A percentile compares a stretch with the other conserved stretches of the same genome.
Conservation (phyloP, 2,329 filamentous ascomycete species). For the Endoconidiophora polonica region DNA sequence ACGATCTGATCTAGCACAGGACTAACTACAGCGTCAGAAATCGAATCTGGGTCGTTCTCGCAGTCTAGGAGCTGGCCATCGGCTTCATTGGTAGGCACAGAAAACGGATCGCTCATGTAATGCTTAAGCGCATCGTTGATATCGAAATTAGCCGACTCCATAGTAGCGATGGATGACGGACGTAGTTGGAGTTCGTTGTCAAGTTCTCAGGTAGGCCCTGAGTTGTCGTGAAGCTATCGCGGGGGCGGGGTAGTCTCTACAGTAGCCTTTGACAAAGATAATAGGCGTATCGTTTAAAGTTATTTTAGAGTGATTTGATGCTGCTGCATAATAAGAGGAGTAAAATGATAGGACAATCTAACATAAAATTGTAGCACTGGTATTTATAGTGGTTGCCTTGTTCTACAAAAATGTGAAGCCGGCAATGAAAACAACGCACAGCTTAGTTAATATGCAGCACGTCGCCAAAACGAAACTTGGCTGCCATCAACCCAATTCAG, state of each 20-base stretch:
- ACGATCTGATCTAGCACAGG: slow-evolving; percentile 79
- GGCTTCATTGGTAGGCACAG: slow-evolving; percentile 73
- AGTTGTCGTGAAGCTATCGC: not conserved
- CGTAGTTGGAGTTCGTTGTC: not conserved
- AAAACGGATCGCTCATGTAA: slow-evolving; percentile 83
- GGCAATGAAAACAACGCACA: not conserved
- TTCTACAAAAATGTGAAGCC: not conserved
- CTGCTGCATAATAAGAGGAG: not conserved
- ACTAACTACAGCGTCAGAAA: slow-evolving; percentile 67
- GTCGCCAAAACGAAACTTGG: not conserved
- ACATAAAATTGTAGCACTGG: too few relatives aligned
- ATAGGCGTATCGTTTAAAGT: not conserved
- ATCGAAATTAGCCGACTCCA: slow-evolving; percentile 74
- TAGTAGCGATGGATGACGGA: slow-evolving; percentile 22
- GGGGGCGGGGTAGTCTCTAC: slow-evolving; percentile 5
- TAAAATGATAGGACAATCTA: not conserved
- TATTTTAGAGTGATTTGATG: too few relatives aligned
- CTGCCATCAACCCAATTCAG: not conserved
- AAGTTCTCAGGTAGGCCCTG: not conserved
- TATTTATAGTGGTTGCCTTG: not conserved
- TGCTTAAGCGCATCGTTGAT: slow-evolving; percentile 93
- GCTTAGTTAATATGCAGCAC: not conserved
- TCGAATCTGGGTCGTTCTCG: slow-evolving; percentile 76
- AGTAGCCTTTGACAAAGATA: not conserved
- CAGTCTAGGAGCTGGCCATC: slow-evolving; percentile 71